Conservation (phyloP, 2,329 filamentous ascomycete genomes). For the Aspergillus proliferans region DNA sequence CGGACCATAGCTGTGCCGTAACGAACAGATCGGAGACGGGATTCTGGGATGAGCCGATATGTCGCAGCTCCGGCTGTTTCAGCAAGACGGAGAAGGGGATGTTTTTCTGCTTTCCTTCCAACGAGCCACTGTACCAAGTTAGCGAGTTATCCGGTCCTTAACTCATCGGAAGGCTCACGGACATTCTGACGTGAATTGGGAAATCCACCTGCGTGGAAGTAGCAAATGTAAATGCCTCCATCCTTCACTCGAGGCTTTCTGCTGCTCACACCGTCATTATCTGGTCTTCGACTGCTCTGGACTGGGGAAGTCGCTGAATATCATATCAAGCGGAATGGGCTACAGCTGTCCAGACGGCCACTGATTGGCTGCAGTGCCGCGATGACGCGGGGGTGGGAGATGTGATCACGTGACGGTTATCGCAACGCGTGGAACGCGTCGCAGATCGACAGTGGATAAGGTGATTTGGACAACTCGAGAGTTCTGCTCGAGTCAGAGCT, state of each 20-base stretch:
- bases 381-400: slow-evolving; percentile 10
- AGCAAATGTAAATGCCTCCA: slow-evolving; percentile 96
- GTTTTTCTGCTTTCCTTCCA: slow-evolving; percentile 72
- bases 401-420: slow-evolving; percentile 5
- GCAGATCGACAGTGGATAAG: background rate
- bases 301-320: background rate
- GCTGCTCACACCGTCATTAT: background rate
- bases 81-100: slow-evolving; percentile 72
- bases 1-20: slow-evolving; percentile 88
- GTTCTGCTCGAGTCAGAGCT: background rate
- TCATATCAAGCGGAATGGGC: background rate
- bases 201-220: slow-evolving; percentile 78
- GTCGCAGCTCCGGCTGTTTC: slow-evolving; percentile 70
- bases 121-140: slow-evolving; percentile 53
- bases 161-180: slow-evolving; percentile 25
- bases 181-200: slow-evolving; percentile 61
- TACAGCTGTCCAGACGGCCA: slow-evolving; percentile 2
- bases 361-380: slow-evolving; percentile 8
- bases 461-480: background rate
- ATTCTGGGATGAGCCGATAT: slow-evolving; percentile 80
- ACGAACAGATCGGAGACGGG: slow-evolving; percentile 84
- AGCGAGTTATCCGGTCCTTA: slow-evolving; percentile 2
- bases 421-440: slow-evolving; percentile 4
- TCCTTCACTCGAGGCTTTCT: slow-evolving; percentile 32
- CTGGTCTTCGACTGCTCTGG: background rate